Evolutionary conservation across 2,329 filamentous ascomycete species (phyloP).

Genomic region (Coleophoma crateriformis): DNA sequence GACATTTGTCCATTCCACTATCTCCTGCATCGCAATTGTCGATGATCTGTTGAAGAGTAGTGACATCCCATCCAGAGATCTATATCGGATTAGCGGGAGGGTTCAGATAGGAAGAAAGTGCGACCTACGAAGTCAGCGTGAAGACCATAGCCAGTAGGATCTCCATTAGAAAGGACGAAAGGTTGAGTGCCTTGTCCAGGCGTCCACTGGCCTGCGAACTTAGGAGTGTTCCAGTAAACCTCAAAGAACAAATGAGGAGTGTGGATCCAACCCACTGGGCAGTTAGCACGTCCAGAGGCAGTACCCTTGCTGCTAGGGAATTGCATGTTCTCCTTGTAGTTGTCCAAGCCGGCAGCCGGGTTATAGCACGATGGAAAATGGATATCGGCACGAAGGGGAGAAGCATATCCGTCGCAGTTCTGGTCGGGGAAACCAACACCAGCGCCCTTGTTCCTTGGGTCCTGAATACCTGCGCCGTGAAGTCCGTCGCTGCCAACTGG

Average conservation of each 20-base stretch:
- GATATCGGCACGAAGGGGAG: slow-evolving; percentile 71
- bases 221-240: slow-evolving; percentile 73
- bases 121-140: slow-evolving; percentile 63
- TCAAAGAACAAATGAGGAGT: slow-evolving; percentile 78
- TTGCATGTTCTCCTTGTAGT: slow-evolving; percentile 63
- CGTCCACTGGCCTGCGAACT: slow-evolving; percentile 57
- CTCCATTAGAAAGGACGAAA: slow-evolving; percentile 78
- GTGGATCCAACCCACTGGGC: slow-evolving; percentile 64
- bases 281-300: slow-evolving; percentile 47
- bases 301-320: slow-evolving; percentile 53
- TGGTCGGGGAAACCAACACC: slow-evolving; percentile 65
- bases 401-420: slow-evolving; percentile 58
- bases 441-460: slow-evolving; percentile 46
- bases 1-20: slow-evolving; percentile 57
- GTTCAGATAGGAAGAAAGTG: background rate
- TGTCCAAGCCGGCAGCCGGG: slow-evolving; percentile 46
- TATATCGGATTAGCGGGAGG: slow-evolving; percentile 43
- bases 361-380: slow-evolving; percentile 92
- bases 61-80: slow-evolving; percentile 68
- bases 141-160: slow-evolving; percentile 69
- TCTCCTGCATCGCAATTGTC: slow-evolving; percentile 62
- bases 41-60: slow-evolving; percentile 66
- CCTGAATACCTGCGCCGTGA: slow-evolving; percentile 45
- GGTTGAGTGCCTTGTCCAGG: slow-evolving; percentile 54
- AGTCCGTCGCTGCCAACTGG: slow-evolving; percentile 48